phyloP scores from a whole-genome alignment of 768 basidiomycete species.

The Tubosaeta sp. region DNA sequence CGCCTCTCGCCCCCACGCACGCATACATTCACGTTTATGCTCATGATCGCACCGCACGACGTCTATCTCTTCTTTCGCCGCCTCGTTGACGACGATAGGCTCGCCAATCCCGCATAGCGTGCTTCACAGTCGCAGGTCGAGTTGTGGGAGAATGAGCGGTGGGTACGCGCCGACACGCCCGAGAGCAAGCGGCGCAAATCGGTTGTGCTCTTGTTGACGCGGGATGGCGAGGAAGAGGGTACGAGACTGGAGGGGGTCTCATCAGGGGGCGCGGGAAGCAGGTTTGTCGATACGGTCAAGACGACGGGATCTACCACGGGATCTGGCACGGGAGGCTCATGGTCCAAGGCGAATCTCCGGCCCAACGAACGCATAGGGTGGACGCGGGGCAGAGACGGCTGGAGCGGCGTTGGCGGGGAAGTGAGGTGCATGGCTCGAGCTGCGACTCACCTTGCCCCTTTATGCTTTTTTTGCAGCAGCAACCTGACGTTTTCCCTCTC shows the following conservation, averaged over 20 bases:
- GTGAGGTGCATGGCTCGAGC: constrained; percentile 48
- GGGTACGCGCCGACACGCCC: constrained; percentile 27
- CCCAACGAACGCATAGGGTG: constrained; percentile 54
- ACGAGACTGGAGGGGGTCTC: not conserved
- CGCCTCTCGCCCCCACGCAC: not conserved
- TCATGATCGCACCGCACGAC: constrained; percentile 19
- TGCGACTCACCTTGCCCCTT: not conserved
- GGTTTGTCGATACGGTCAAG: not conserved
- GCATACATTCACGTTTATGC: constrained; percentile 10
- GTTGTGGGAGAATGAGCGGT: constrained; percentile 79
- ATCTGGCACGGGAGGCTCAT: constrained; percentile 21
- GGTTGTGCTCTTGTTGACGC: not conserved
- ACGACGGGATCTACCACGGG: not conserved
- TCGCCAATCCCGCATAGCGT: constrained; percentile 61
- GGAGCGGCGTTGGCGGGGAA: constrained; percentile 56
- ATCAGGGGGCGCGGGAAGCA: not conserved
- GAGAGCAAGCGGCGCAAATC: constrained; percentile 8
- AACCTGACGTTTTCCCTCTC: constrained; percentile 75
- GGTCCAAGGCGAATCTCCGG: constrained; percentile 37
- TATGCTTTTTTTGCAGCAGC: constrained; percentile 43
- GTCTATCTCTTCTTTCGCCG: constrained; percentile 30
- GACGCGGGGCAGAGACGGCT: constrained; percentile 70
- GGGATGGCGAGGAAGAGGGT: constrained; percentile 9
- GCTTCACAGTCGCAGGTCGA: constrained; percentile 66
- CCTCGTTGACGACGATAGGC: constrained; percentile 59